Percentiles rank a stretch among this genome's conserved stretches.
Evolutionary conservation across 2,329 filamentous ascomycete species (phyloP).

Genomic region (Claviceps purpurea): DNA sequence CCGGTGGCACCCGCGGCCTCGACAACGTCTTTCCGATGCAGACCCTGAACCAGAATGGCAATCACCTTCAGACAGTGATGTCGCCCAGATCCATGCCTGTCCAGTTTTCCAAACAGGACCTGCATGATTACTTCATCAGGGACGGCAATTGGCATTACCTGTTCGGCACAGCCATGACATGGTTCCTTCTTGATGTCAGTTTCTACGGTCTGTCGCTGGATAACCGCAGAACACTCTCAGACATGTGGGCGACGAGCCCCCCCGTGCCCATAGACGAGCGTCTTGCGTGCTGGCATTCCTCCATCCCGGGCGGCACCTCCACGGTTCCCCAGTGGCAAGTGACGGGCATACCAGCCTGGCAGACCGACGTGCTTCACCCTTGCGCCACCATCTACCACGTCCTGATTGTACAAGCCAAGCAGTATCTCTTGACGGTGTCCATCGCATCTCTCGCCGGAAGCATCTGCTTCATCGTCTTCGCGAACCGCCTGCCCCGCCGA

Average conservation of each 20-base stretch:
- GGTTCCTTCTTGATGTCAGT: constrained; percentile 40
- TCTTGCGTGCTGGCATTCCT: constrained; percentile 35
- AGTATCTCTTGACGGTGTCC: constrained; percentile 38
- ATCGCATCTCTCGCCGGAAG: constrained; percentile 37
- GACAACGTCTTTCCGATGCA: constrained; percentile 12
- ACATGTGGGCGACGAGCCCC: constrained; percentile 24
- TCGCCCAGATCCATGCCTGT: constrained; percentile 27
- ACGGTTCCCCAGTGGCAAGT: constrained; percentile 28
- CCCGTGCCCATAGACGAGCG: constrained; percentile 20
- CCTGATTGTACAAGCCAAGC: constrained; percentile 36
- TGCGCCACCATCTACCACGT: constrained; percentile 40
- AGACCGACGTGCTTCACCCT: constrained; percentile 33
- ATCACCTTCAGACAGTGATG: constrained; percentile 17
- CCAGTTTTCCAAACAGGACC: constrained; percentile 34
- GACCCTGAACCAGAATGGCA: constrained; percentile 10
- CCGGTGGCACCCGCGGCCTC: background rate
- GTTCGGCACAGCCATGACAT: constrained; percentile 30
- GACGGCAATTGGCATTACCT: constrained; percentile 24
- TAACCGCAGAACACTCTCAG: constrained; percentile 23
- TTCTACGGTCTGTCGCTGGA: constrained; percentile 41
- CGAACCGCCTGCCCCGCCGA: constrained; percentile 33
- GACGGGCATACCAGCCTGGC: constrained; percentile 31
- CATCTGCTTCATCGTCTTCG: constrained; percentile 32
- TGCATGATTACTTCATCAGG: constrained; percentile 37
- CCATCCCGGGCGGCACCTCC: constrained; percentile 27